These are phyloP conservation scores for Gossypium lobatum DNA, from an alignment of 441 rosid genomes.

Conservation along the genomic window DNA sequence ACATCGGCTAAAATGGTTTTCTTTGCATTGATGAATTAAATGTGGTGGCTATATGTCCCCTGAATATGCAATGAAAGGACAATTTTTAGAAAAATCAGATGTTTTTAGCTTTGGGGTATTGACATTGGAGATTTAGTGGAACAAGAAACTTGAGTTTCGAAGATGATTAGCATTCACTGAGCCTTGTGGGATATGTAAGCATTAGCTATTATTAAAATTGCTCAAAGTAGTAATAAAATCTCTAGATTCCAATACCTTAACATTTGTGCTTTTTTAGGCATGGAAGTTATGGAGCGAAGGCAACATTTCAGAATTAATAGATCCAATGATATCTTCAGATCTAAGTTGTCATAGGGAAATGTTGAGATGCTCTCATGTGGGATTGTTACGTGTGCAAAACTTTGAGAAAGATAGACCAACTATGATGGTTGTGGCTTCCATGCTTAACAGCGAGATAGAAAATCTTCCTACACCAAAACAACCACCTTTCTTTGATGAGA, in stretches of 20 bases:
- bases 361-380: slow-evolving; percentile 42
- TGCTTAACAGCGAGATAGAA: slow-evolving; percentile 42
- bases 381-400: slow-evolving; percentile 57
- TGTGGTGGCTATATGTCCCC: slow-evolving; percentile 56
- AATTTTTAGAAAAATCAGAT: slow-evolving; percentile 54
- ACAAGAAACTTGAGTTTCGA: slow-evolving; percentile 36
- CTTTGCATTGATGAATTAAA: background rate
- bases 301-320: slow-evolving; percentile 23
- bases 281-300: slow-evolving; percentile 63
- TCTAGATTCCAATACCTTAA: background rate
- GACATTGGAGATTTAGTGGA: slow-evolving; percentile 54
- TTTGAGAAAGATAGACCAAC: slow-evolving; percentile 46
- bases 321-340: slow-evolving; percentile 20
- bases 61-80: slow-evolving; percentile 54
- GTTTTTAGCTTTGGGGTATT: slow-evolving; percentile 61
- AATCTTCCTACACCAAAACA: slow-evolving; percentile 13
- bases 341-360: slow-evolving; percentile 23
- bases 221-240: background rate
- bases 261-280: slow-evolving; percentile 29
- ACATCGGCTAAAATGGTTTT: background rate
- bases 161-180: slow-evolving; percentile 21
- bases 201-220: background rate
- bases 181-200: slow-evolving; percentile 39
- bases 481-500: background rate
- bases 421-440: slow-evolving; percentile 32